Percentiles rank a stretch among this genome's conserved stretches.
Evolutionary conservation across 176 grass and related monocot species (phyloP).

Genomic region (Bothriochloa decipiens): DNA sequence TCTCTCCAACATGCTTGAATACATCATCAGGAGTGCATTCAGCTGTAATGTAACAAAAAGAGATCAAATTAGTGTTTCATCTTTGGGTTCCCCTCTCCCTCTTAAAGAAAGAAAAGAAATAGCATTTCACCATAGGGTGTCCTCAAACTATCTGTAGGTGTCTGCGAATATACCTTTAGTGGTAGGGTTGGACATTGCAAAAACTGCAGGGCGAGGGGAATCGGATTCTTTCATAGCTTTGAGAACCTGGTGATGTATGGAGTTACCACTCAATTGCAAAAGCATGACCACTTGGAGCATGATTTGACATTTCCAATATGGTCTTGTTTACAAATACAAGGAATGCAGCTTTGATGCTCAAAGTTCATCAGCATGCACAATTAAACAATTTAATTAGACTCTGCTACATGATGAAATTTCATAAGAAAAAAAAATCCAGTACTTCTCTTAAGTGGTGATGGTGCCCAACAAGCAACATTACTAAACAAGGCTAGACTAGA

Average conservation of each 20-base stretch:
- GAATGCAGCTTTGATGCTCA: constrained; percentile 10
- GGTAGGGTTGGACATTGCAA: constrained; percentile 98
- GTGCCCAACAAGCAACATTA: neutral
- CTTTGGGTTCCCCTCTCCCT: neutral
- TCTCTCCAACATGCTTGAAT: constrained; percentile 88
- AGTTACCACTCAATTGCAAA: constrained; percentile 36
- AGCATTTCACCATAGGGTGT: constrained; percentile 27
- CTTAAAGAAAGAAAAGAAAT: no score
- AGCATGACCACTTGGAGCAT: neutral
- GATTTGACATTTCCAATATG: constrained; percentile 6
- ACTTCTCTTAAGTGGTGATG: neutral
- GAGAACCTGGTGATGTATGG: constrained; percentile 69
- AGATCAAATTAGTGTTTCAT: constrained; percentile 44
- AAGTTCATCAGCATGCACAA: neutral
- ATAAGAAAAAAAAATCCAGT: neutral
- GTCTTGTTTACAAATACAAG: neutral
- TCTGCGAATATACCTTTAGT: constrained; percentile 58
- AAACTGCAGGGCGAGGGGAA: constrained; percentile 82
- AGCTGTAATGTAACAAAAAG: constrained; percentile 51
- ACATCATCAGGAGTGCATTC: constrained; percentile 94
- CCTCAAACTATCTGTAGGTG: neutral
- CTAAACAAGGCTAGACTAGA: neutral
- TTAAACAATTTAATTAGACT: neutral
- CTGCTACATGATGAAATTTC: neutral
- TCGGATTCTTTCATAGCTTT: constrained; percentile 94